Conservation (phyloP, 2,329 filamentous ascomycete genomes). For the Keithomyces neogunnii region DNA sequence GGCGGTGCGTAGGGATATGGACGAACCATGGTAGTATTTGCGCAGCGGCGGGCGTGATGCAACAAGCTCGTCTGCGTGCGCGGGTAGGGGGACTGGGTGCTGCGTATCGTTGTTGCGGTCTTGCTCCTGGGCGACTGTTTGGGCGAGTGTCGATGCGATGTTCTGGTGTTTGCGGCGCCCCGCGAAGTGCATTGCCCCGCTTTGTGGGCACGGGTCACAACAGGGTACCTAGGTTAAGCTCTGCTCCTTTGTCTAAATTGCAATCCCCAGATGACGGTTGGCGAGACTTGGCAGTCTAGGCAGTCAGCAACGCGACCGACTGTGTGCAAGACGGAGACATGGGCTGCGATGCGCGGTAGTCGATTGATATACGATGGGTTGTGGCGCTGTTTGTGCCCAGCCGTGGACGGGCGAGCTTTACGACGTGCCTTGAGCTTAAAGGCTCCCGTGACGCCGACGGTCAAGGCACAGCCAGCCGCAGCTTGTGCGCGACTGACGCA, state of each 20-base stretch:
- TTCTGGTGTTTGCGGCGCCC: slow-evolving; percentile 8
- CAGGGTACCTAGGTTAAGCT: no score
- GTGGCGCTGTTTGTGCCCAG: slow-evolving; percentile 56
- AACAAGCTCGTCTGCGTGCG: background rate
- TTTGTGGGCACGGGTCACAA: slow-evolving; percentile 3
- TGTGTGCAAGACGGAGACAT: background rate
- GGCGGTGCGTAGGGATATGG: background rate
- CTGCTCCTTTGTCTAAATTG: no score
- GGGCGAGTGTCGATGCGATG: background rate
- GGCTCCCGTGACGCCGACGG: slow-evolving; percentile 5
- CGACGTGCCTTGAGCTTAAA: slow-evolving; percentile 21
- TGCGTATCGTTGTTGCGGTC: background rate
- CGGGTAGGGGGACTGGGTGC: background rate
- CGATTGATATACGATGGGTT: slow-evolving; percentile 45
- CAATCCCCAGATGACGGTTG: no score
- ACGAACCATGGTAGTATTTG: slow-evolving; percentile 6
- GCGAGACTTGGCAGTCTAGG: no score
- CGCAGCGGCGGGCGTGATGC: background rate
- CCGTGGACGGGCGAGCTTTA: slow-evolving; percentile 33
- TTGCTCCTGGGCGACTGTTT: background rate
- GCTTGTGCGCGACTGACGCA: background rate
- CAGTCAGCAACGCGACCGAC: background rate
- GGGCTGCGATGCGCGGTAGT: slow-evolving; percentile 19
- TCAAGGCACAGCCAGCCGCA: background rate
- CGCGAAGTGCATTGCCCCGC: slow-evolving; percentile 21